Evolutionary conservation across 2,329 filamentous ascomycete species (phyloP), one percentile per base, ranked within the genome.

Genomic region (Fusarium kyushuense): DNA sequence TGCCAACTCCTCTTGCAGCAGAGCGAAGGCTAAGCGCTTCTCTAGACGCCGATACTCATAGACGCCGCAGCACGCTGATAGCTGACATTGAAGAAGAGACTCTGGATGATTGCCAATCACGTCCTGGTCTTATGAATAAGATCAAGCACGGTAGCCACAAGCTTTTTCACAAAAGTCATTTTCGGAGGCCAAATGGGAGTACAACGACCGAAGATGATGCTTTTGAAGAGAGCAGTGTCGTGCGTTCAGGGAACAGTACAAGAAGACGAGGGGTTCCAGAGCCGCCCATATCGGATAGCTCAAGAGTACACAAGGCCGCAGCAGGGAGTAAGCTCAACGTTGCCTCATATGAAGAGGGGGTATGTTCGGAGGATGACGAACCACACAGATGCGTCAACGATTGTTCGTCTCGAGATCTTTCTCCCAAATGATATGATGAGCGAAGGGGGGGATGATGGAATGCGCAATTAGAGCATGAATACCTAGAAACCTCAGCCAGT

Each of bases 301-400:
- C 56, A 30, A 67, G 70, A 11, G 73, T 74, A 33, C 69, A 74
- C 19, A 71, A 74, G 30, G 71, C 71, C 4, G 66, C 76, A 58
- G 70, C 70, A 4, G 70, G 66, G 16, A 67, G 70, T 19, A 72
- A 63, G 29, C 54, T 63, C 17, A 42, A 57, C 1, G 42, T 41
- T 11, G 46, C 46, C 23, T 60, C 54, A 14, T 47, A 62, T n/a
- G 62, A 63, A 40, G 58, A 66, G 12, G 51, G 57, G 16, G 71
- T 67, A 11, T 79, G 78, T 45, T 79, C 77, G 8, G 78, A 79
- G 54, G 78, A 79, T 33, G 66, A 75, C 33, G 63, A 65, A 35
- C 76, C 76, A 17, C 77, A 79, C 43, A 49, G 73, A 9, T 79
- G 75, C 30, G 69, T 71, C 38, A 67, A 78, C 53, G 73, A 76